These are phyloP conservation scores for Dioscorea zingiberensis DNA, from an alignment of 106 monocot species.

Conservation along the genomic window DNA sequence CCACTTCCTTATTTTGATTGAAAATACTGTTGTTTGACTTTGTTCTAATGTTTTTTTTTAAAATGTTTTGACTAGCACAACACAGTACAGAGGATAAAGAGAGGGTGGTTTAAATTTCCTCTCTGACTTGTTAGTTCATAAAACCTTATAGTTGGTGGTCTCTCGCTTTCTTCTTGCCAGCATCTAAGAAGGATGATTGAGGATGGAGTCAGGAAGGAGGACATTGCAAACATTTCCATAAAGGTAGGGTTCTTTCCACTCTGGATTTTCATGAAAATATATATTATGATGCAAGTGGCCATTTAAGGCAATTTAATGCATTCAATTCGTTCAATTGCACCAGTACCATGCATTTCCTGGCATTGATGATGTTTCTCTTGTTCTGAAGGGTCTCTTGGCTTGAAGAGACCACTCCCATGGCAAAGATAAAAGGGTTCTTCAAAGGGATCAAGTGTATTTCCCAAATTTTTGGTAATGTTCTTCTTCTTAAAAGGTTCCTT, in stretches of 20 bases:
- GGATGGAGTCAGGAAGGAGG: neutral
- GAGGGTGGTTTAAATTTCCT: too few species aligned
- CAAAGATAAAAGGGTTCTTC: slow-evolving; percentile 71
- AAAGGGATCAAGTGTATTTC: slow-evolving; percentile 72
- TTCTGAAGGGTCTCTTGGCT: neutral
- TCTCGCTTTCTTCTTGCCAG: neutral
- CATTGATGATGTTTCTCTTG: neutral
- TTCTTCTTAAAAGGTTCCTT: neutral
- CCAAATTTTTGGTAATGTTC: slow-evolving; percentile 69
- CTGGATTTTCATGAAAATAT: too few species aligned
- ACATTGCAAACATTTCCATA: neutral
- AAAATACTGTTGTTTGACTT: too few species aligned
- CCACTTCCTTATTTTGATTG: too few species aligned
- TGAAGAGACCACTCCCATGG: slow-evolving; percentile 9
- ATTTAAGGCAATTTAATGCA: too few species aligned
- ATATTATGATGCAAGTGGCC: too few species aligned
- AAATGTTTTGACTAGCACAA: too few species aligned
- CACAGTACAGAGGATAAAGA: too few species aligned
- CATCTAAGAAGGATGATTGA: neutral
- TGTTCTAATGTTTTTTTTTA: too few species aligned
- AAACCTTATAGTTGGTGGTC: neutral
- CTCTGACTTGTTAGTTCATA: too few species aligned
- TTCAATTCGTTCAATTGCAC: too few species aligned
- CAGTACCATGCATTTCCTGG: too few species aligned
- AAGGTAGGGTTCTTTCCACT: neutral